Conservation (phyloP, 2,329 filamentous ascomycete species). For the Ophiostoma triangulosporum region DNA sequence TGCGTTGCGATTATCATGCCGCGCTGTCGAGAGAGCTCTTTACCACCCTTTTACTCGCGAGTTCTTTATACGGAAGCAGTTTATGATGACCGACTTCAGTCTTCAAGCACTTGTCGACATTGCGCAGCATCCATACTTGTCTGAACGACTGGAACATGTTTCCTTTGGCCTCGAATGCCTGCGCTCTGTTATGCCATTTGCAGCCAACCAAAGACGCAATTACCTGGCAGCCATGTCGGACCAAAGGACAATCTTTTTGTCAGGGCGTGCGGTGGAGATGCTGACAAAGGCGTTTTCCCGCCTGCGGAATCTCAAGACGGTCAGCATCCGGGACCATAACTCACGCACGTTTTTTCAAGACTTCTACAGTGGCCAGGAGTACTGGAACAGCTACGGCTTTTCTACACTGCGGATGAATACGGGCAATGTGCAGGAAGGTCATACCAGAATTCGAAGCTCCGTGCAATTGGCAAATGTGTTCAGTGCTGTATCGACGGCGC, state of each 20-base stretch:
- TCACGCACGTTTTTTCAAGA: slow-evolving; percentile 37
- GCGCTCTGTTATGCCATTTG: too few species aligned
- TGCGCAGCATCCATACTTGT: slow-evolving; percentile 30
- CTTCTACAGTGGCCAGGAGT: slow-evolving; percentile 13
- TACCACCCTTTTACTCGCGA: slow-evolving; percentile 43
- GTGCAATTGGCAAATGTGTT: neutral
- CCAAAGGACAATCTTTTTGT: slow-evolving; percentile 23
- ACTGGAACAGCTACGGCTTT: slow-evolving; percentile 41
- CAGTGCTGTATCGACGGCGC: neutral
- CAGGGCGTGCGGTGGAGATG: slow-evolving; percentile 37
- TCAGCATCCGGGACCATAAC: slow-evolving; percentile 48
- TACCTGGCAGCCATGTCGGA: slow-evolving; percentile 5
- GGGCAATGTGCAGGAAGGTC: too few species aligned
- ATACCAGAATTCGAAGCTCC: slow-evolving; percentile 20
- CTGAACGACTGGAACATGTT: slow-evolving; percentile 28
- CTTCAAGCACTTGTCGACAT: slow-evolving; percentile 40
- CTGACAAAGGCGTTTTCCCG: slow-evolving; percentile 42
- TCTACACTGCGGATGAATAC: neutral
- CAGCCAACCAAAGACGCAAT: neutral
- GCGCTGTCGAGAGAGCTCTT: slow-evolving; percentile 38
- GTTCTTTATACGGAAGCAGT: slow-evolving; percentile 54
- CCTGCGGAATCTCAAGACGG: slow-evolving; percentile 38
- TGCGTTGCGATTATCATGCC: slow-evolving; percentile 37
- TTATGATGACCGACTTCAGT: slow-evolving; percentile 46
- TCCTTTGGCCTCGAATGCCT: slow-evolving; percentile 33